Percentiles rank a stretch among this genome's conserved stretches.
phyloP scores from a whole-genome alignment of 2,329 filamentous ascomycete genomes.

The Cordyceps sp. region DNA sequence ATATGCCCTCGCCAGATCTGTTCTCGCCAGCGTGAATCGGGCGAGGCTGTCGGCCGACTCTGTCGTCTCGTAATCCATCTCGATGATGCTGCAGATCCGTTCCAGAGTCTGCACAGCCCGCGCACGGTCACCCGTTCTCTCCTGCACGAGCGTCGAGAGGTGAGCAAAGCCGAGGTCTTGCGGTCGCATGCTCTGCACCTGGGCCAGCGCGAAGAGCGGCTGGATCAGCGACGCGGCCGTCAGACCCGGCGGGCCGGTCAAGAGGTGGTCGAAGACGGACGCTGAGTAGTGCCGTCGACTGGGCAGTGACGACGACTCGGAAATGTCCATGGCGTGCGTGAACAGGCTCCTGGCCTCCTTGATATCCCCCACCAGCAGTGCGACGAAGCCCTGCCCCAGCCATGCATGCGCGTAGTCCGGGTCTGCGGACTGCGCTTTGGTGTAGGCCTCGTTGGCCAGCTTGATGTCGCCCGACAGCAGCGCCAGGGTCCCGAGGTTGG shows the following conservation, averaged over 20 bases:
- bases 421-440: slow-evolving; percentile 80
- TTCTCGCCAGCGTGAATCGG: slow-evolving; percentile 66
- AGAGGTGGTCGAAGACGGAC: slow-evolving; percentile 67
- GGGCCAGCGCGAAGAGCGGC: slow-evolving; percentile 75
- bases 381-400: slow-evolving; percentile 82
- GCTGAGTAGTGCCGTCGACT: slow-evolving; percentile 66
- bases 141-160: slow-evolving; percentile 63
- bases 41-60: slow-evolving; percentile 61
- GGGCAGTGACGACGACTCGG: slow-evolving; percentile 56
- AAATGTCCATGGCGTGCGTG: slow-evolving; percentile 86
- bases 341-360: slow-evolving; percentile 74
- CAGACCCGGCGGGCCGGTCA: slow-evolving; percentile 34
- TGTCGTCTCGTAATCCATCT: slow-evolving; percentile 69
- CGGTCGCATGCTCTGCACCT: slow-evolving; percentile 57
- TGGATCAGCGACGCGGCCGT: slow-evolving; percentile 55
- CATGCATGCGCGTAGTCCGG: slow-evolving; percentile 88
- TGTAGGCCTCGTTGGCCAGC: slow-evolving; percentile 82
- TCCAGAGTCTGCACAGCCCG: slow-evolving; percentile 49
- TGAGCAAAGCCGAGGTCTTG: slow-evolving; percentile 59
- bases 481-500: slow-evolving; percentile 77
- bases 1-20: slow-evolving; percentile 72
- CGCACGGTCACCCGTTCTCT: slow-evolving; percentile 55
- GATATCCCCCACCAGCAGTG: slow-evolving; percentile 55
- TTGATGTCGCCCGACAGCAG: slow-evolving; percentile 68
- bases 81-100: slow-evolving; percentile 50